phyloP scores from a whole-genome alignment of 345 rosid genomes.

The Turritis glabra region DNA sequence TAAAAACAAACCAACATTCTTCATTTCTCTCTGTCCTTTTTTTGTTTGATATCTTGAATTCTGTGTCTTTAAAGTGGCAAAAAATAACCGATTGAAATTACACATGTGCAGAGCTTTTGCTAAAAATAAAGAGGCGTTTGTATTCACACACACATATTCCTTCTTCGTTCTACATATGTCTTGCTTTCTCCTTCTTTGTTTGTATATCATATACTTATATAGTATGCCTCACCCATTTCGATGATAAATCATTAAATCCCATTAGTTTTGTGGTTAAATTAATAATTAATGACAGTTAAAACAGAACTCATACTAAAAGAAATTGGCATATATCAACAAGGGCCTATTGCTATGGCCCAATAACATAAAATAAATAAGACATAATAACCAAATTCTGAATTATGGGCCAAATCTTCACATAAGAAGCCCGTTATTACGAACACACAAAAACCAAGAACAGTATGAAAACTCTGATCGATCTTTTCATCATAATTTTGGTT shows the following conservation, averaged over 20 bases:
- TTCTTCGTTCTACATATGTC: no score
- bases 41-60: background rate
- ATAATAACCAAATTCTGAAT: background rate
- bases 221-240: background rate
- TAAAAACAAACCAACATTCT: background rate
- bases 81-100: background rate
- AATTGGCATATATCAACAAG: background rate
- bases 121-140: background rate
- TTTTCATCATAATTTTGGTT: background rate
- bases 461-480: background rate
- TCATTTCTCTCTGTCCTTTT: background rate
- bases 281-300: background rate
- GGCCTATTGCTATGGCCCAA: background rate
- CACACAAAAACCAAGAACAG: background rate
- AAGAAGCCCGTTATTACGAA: slow-evolving; percentile 10
- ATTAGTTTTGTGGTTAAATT: background rate
- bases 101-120: background rate
- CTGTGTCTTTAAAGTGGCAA: background rate
- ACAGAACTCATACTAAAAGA: background rate
- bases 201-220: no score
- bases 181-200: no score
- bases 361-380: slow-evolving; percentile 1
- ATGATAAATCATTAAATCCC: background rate
- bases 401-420: background rate
- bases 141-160: background rate